A percentile compares a stretch with the other conserved stretches of the same genome.
Conservation (phyloP, 2,329 filamentous ascomycete species). For the Hypocreales sp. region DNA sequence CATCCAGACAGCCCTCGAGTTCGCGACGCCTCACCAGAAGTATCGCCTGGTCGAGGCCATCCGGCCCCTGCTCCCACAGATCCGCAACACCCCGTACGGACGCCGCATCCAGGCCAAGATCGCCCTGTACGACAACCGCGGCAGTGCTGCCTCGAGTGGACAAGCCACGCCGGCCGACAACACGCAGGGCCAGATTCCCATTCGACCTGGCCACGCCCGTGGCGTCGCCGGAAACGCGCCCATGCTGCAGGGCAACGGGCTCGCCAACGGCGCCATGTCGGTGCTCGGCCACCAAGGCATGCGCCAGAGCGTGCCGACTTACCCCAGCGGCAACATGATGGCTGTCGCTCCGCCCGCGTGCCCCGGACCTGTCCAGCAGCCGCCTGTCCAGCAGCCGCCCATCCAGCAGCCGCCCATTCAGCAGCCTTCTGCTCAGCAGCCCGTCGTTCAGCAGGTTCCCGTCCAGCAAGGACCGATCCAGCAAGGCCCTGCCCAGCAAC, state of each 20-base stretch:
- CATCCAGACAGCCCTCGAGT: slow-evolving; percentile 88
- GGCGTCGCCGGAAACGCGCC: slow-evolving; percentile 23
- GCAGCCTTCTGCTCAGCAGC: neutral
- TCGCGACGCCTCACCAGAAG: slow-evolving; percentile 59
- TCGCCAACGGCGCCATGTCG: slow-evolving; percentile 9
- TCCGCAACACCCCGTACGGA: slow-evolving; percentile 85
- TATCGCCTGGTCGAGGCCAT: slow-evolving; percentile 67
- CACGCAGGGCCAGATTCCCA: slow-evolving; percentile 36
- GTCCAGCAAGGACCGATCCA: neutral
- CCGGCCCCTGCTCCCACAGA: slow-evolving; percentile 67
- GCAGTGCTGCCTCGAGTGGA: slow-evolving; percentile 25
- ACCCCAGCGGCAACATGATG: too few relatives aligned
- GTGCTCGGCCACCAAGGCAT: slow-evolving; percentile 7
- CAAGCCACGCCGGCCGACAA: slow-evolving; percentile 37
- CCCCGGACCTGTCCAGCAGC: slow-evolving; percentile 12
- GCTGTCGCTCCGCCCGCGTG: too few relatives aligned
- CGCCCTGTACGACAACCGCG: slow-evolving; percentile 38
- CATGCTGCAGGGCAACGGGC: slow-evolving; percentile 16
- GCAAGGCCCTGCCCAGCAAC: slow-evolving; percentile 7
- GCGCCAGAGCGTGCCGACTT: slow-evolving; percentile 19
- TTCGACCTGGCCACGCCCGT: slow-evolving; percentile 28
- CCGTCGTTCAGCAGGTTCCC: neutral
- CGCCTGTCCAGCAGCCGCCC: slow-evolving; percentile 3
- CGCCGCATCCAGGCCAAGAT: slow-evolving; percentile 90
- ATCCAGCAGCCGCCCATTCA: neutral